Conservation (phyloP, 2,329 filamentous ascomycete species). For the Penicillium sp. region DNA sequence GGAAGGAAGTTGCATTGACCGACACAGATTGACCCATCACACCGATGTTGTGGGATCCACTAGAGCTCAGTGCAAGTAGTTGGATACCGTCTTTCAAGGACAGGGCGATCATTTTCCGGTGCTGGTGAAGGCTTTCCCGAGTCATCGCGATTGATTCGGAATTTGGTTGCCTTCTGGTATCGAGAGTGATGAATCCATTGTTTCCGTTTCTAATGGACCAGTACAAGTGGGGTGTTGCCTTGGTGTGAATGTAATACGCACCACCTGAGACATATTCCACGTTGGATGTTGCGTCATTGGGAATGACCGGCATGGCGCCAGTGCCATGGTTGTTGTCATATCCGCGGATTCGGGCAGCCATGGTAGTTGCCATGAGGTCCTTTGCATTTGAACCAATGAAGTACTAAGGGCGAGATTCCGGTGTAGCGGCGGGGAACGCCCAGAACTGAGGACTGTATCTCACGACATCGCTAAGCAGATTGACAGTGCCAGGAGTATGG, state of each 20-base stretch:
- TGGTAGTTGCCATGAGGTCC: not conserved
- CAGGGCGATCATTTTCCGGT: not conserved
- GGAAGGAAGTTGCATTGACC: not conserved
- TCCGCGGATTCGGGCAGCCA: not conserved
- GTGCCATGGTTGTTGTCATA: not conserved
- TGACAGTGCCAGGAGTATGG: not conserved
- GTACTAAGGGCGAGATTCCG: not conserved
- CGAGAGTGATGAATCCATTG: not conserved
- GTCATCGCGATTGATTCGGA: not conserved
- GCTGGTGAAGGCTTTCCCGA: not conserved
- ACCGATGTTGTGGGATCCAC: not conserved
- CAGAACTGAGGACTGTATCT: not conserved
- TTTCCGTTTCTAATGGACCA: not conserved
- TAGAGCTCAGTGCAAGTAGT: not conserved
- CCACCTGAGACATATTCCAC: not conserved
- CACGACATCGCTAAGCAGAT: not conserved
- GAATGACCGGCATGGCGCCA: not conserved
- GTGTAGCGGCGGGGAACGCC: not conserved
- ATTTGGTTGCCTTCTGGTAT: not conserved
- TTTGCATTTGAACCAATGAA: not conserved
- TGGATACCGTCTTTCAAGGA: not conserved
- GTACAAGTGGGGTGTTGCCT: not conserved
- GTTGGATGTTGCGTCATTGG: not conserved
- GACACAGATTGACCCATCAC: not conserved
- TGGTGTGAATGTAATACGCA: not conserved